Base-by-base conservation (phyloP, 495 filamentous ascomycete species). In the Penicillium salamii region DNA sequence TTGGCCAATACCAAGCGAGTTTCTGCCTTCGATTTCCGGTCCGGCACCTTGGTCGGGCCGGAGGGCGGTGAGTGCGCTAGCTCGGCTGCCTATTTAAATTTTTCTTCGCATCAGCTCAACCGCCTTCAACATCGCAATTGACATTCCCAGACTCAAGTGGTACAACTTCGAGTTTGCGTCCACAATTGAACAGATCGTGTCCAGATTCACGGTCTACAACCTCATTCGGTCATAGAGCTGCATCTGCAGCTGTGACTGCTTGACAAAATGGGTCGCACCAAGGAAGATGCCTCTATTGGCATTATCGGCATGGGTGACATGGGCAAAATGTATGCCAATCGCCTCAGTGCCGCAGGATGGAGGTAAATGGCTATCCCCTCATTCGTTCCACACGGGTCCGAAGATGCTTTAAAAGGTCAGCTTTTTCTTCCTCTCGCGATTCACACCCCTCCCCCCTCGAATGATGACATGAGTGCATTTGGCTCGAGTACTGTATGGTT, bases 401-500 rank as follows among this genome's bases (percentile, higher is more conserved):
- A 42, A 37, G 15, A 36, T 35, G 35, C 37, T 55, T 44, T 14
- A 60, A 50, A 53, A 59, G 70, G 65, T 69, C 65, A 71, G 67
- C 59, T 50, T 43, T 19, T 20, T 21, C 13, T 53, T 49, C 18
- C 49, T 53, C 37, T 54, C 44, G 46, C 38, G 46, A 36, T 26
- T 59, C 56, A 45, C 50, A 13, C 12, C 55, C 55, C 49, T 36
- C 21, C 46, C 44, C 44, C 60, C 19, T 74, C 62, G 59, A 63
- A 91, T 92, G 91, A 96, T 97, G 91, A 97, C 90, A 88, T 89
- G 91, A 97, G 91, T 88, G 91, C 91, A 97, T 97, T 97, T 97
- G 91, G 91, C 91, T 97, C 89, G 90, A 97, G 90, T 78, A 95
- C 89, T 81, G 78, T 65, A 60, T 69, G 77, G 58, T 49, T 51